Percentiles rank a stretch among this genome's conserved stretches.
These are phyloP conservation scores for Solanum rostratum DNA, from an alignment of 257 asterid genomes.

Conservation along the genomic window DNA sequence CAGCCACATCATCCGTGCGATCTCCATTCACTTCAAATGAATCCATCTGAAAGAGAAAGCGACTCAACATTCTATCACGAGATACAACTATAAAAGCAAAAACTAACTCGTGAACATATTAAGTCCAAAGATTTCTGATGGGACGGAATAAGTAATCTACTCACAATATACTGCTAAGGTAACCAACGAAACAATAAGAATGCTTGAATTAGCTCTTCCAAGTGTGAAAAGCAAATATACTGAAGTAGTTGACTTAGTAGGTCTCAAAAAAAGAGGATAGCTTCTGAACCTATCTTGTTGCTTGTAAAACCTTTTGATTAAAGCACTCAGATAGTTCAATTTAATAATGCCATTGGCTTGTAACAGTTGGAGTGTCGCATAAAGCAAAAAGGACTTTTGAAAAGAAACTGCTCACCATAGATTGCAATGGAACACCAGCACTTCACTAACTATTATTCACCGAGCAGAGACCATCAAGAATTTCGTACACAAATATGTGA, in stretches of 20 bases:
- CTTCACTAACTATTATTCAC: not conserved
- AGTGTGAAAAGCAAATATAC: not conserved
- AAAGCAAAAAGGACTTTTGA: not conserved
- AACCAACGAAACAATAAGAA: not conserved
- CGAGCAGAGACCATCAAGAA: not conserved
- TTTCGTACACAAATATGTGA: not conserved
- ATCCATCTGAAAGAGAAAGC: slow-evolving; percentile 19
- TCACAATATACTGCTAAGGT: not conserved
- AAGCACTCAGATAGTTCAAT: not conserved
- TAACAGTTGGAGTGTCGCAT: not conserved
- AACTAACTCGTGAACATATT: not conserved
- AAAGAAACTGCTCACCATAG: not conserved
- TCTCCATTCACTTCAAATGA: slow-evolving; percentile 10
- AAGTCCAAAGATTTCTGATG: not conserved
- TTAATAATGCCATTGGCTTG: not conserved
- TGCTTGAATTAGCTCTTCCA: not conserved
- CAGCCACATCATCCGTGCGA: slow-evolving; percentile 13
- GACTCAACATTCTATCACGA: not conserved
- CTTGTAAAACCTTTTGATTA: not conserved
- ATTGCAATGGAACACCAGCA: not conserved
- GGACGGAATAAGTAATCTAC: not conserved
- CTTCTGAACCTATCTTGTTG: not conserved
- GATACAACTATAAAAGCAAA: not conserved
- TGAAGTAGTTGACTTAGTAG: not conserved
- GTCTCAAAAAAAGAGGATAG: not conserved